Evolutionary conservation across 495 filamentous ascomycete genomes (phyloP), one percentile per base, ranked within the genome.

Genomic region (Neurospora sp.): DNA sequence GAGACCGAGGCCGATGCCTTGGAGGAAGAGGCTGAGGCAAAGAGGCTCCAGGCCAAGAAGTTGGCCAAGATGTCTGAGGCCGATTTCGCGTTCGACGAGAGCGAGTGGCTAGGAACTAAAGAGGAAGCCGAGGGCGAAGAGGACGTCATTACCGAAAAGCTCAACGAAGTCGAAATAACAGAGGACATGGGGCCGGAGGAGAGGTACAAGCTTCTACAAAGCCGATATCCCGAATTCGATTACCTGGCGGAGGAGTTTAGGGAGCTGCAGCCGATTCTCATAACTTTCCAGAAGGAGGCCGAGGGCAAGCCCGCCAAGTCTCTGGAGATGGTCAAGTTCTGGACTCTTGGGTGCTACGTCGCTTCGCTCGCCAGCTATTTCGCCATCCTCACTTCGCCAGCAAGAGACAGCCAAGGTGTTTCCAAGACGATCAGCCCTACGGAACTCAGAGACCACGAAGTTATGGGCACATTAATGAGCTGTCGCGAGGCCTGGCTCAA

Each of bases 341-440:
- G 91, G 74, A 89, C 94, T 35, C 81, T 97, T 37, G 90, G 91
- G 39, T 90, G 93, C 66, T 97, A 98, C 79, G 83, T 98, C 20
- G 94, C 91, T 42, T 86, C 93, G 0, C 84, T 98, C 77, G 89
- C 91, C 72, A 93, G 97, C 89, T 99, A 98, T 80, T 97, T 99
- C 80, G 92, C 93, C 71, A 86, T 98, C 48, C 83, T 98, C 38
- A 91, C 93, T 37, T 96, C 93, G 3, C 87, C 90, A 1, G 85
- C 91, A 16, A 83, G 88, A 68, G 86, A 87, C 18, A 83, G 84
- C 44, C 83, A 85, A 18, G 81, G 82, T 11, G 68, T 83, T n/a
- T 81, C 88, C 16, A 85, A 90, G 80, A 83, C 91, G 5, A 72
- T 88, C 11, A 83, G 83, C 69, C 89, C 94, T 5, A 83, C 87